Base-by-base conservation (phyloP, 768 basidiomycete genomes). In the Boletus bicolor region DNA sequence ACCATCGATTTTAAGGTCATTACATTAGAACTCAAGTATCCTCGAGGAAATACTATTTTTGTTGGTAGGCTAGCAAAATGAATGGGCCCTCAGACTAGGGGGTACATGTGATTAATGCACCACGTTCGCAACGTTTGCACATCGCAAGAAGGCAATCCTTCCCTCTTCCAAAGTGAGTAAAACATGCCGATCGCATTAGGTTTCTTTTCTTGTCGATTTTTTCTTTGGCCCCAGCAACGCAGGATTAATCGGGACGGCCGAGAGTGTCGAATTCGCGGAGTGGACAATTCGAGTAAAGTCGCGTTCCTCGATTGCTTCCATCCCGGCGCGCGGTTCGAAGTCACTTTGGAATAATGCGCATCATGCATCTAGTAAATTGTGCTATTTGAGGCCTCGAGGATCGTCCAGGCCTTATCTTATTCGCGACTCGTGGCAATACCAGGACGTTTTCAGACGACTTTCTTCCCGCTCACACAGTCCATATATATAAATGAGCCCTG, bases 11-110 rank as follows among this genome's bases (percentile, higher is more conserved):
- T 56, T 49, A 53, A 55, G 55, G 51, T 51, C 48, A 56, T 58
- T 65, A 63, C 67, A 58, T 52, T 67, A 69, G 54, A 52, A 56
- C 28, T 57, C 53, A 21, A 57, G 64, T 60, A 58, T 48, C 51
- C 15, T 54, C 52, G 54, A 59, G 53, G 59, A 57, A 51, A 51
- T 36, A 21, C 58, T 46, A 55, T 56, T 56, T 53, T 39, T 38
- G 53, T 64, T 9, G 32, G 50, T 54, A 53, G 53, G 55, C 49
- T 48, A 38, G 39, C 44, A 46, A 42, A 54, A 46, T 39, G 39
- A 43, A 44, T 32, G 45, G 21, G 14, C 28, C 30, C 57, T 58
- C 47, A 32, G 57, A 30, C 28, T 4, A 30, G 17, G 44, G 36
- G 36, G 28, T n/a, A 45, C 11, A 26, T 30, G 42, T 30, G 42